Percentiles rank a stretch among this genome's conserved stretches.
phyloP scores from a whole-genome alignment of 2,329 filamentous ascomycete species.

The Diaporthe longicolla region DNA sequence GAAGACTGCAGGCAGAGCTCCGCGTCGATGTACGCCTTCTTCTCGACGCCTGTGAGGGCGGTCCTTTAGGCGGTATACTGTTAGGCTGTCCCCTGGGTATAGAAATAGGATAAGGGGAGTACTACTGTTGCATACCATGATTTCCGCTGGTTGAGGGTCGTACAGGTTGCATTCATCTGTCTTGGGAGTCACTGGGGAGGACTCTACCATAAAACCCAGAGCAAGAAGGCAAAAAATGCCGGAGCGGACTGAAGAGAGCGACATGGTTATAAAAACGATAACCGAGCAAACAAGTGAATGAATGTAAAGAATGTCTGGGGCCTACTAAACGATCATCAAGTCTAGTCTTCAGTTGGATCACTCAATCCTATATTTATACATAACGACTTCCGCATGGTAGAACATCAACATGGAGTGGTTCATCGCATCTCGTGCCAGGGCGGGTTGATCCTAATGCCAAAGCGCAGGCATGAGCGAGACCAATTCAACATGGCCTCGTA shows the following conservation, averaged over 20 bases:
- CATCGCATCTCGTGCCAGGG: constrained; percentile 10
- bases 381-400: background rate
- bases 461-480: background rate
- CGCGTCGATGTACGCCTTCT: constrained; percentile 31
- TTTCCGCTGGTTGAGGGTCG: constrained; percentile 31
- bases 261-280: background rate
- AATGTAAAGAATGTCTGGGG: background rate
- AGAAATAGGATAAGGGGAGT: background rate
- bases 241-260: constrained; percentile 21
- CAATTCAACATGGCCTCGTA: constrained; percentile 17
- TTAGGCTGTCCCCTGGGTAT: background rate
- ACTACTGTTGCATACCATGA: constrained; percentile 25
- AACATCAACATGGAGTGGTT: background rate
- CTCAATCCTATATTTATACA: constrained; percentile 2
- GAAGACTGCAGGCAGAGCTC: constrained; percentile 32
- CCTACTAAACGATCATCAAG: background rate
- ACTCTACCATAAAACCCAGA: background rate
- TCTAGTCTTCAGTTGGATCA: background rate
- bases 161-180: constrained; percentile 22
- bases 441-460: constrained; percentile 8
- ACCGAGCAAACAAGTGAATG: background rate
- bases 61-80: background rate
- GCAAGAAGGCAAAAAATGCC: constrained; percentile 24
- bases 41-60: constrained; percentile 43
- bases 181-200: constrained; percentile 16